Evolutionary conservation across 2,329 filamentous ascomycete species (phyloP).

Genomic region (Scopulariopsis brevicaulis): DNA sequence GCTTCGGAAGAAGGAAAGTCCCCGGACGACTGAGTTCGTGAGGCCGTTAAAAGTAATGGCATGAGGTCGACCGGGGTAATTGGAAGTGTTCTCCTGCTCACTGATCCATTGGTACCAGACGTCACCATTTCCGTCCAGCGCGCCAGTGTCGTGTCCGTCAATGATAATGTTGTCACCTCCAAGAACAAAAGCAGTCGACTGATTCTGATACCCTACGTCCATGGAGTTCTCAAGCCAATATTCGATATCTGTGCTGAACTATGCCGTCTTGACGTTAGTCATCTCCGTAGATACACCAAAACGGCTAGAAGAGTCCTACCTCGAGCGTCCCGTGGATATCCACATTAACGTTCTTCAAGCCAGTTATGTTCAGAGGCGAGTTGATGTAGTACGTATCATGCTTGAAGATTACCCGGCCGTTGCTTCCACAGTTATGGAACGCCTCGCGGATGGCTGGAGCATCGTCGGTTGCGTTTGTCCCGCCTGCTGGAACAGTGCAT

Average conservation of each 20-base stretch:
- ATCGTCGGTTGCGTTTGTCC: neutral
- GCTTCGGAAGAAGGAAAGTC: neutral
- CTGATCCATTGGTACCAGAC: neutral
- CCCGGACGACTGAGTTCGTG: neutral
- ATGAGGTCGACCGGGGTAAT: neutral
- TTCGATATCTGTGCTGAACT: neutral
- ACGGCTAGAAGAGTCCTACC: neutral
- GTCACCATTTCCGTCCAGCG: neutral
- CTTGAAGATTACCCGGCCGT: neutral
- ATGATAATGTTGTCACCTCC: neutral
- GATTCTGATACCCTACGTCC: neutral
- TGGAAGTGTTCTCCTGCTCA: neutral
- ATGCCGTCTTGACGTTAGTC: neutral
- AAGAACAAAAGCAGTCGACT: neutral
- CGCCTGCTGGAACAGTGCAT: neutral
- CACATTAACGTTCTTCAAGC: neutral
- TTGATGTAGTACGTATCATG: neutral
- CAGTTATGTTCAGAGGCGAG: neutral
- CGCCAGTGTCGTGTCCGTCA: neutral
- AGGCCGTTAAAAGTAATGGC: neutral
- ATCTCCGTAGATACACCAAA: neutral
- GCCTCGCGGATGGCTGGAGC: neutral
- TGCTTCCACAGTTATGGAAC: neutral
- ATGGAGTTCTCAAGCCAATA: neutral
- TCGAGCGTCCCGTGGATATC: neutral